Evolutionary conservation across 2,329 filamentous ascomycete genomes (phyloP).

Genomic region (Colletotrichum brevisporum): DNA sequence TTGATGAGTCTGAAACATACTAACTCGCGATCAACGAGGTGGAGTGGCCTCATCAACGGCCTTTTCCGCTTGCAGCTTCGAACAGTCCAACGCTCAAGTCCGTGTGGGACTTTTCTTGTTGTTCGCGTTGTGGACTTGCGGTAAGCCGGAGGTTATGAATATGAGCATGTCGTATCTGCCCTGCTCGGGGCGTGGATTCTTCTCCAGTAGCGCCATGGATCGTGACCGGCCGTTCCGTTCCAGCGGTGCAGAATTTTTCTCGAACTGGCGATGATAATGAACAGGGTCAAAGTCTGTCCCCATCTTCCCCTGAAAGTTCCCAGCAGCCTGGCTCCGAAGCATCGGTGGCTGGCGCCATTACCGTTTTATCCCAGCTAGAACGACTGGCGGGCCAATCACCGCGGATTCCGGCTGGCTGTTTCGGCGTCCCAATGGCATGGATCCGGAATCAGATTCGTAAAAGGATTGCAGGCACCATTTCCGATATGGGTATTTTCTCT

Average conservation of each 20-base stretch:
- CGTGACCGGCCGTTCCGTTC: conserved; percentile 28
- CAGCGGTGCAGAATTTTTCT: conserved; percentile 9
- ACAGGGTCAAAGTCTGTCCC: conserved; percentile 1
- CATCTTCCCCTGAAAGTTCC: conserved; percentile 10
- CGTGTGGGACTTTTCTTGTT: conserved; percentile 11
- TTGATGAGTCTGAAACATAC: conserved; percentile 16
- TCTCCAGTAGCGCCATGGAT: conserved; percentile 28
- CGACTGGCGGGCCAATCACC: conserved; percentile 22
- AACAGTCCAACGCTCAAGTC: conserved; percentile 13
- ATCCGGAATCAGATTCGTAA: conserved; percentile 37
- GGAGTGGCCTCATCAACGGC: conserved; percentile 4
- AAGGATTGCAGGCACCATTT: conserved; percentile 28
- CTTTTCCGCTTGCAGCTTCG: conserved; percentile 8
- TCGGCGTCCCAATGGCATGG: conserved; percentile 38
- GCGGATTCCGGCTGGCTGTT: conserved; percentile 18
- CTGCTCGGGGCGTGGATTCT: conserved; percentile 8
- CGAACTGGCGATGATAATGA: conserved; percentile 1
- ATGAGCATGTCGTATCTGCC: background rate
- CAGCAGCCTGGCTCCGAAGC: conserved; percentile 31
- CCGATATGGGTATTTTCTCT: conserved; percentile 34
- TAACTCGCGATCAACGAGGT: conserved; percentile 9
- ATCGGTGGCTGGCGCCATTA: conserved; percentile 29
- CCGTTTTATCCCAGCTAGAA: conserved; percentile 23
- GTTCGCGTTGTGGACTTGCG: background rate
- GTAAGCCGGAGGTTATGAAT: too few relatives aligned